Evolutionary conservation across 768 basidiomycete species (phyloP).

Genomic region (Trametes meyenii): DNA sequence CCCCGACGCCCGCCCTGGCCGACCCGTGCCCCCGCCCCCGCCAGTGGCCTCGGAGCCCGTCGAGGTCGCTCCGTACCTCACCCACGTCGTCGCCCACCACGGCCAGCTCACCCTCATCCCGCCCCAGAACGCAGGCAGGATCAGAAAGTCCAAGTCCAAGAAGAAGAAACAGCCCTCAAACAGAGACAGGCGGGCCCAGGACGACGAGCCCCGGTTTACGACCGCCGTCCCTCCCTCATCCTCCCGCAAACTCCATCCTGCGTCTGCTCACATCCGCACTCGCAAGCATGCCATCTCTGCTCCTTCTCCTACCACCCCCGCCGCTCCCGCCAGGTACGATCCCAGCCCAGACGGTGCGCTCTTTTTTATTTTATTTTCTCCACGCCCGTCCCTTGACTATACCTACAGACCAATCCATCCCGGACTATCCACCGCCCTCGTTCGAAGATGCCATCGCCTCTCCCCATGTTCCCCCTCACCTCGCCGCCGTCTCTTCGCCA

Average conservation of each 20-base stretch:
- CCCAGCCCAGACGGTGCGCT: conserved; percentile 21
- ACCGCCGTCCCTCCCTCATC: conserved; percentile 25
- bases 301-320: conserved; percentile 6
- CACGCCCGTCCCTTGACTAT: not conserved
- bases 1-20: not conserved
- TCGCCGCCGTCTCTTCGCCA: conserved; percentile 16
- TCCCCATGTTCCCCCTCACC: conserved; percentile 22
- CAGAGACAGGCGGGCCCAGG: conserved; percentile 38
- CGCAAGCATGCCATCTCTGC: conserved; percentile 24
- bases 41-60: conserved; percentile 31
- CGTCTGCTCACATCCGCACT: conserved; percentile 17
- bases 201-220: conserved; percentile 34
- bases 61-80: conserved; percentile 54
- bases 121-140: conserved; percentile 53
- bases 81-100: conserved; percentile 56
- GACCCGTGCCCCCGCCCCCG: conserved; percentile 1
- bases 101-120: conserved; percentile 53
- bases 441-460: conserved; percentile 64
- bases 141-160: conserved; percentile 46
- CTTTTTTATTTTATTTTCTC: not conserved
- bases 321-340: conserved; percentile 6
- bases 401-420: conserved; percentile 34
- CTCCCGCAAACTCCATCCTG: conserved; percentile 24
- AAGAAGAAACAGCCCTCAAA: conserved; percentile 32
- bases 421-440: conserved; percentile 75